phyloP scores from a whole-genome alignment of 2,329 filamentous ascomycete genomes.

The Ilyonectria mors-panacis region DNA sequence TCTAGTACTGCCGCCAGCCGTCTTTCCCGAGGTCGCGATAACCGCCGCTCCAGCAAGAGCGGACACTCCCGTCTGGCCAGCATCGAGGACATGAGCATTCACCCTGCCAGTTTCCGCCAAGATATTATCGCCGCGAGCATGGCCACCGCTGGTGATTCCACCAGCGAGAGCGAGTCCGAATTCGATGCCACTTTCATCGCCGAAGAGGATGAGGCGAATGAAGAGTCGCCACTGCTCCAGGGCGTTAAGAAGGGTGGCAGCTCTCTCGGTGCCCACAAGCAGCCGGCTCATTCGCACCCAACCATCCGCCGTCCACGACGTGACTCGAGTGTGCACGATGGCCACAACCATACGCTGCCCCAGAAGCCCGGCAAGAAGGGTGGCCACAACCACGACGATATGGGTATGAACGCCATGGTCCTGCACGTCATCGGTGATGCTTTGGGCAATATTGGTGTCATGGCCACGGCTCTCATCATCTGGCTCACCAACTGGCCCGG shows the following conservation, averaged over 20 bases:
- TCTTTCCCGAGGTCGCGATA: conserved; percentile 57
- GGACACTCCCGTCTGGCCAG: conserved; percentile 73
- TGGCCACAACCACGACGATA: conserved; percentile 85
- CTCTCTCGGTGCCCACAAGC: conserved; percentile 43
- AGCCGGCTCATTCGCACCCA: conserved; percentile 40
- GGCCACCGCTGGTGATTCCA: conserved; percentile 64
- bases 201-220: conserved; percentile 60
- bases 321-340: conserved; percentile 73
- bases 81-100: conserved; percentile 83
- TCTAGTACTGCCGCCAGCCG: conserved; percentile 50
- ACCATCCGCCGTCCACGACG: conserved; percentile 52
- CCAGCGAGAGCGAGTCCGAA: conserved; percentile 69
- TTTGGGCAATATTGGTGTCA: conserved; percentile 89
- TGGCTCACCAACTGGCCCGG: conserved; percentile 89
- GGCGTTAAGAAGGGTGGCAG: conserved; percentile 51
- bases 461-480: conserved; percentile 86
- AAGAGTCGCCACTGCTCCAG: conserved; percentile 65
- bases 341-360: conserved; percentile 87
- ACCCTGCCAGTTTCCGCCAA: conserved; percentile 91
- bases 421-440: conserved; percentile 86
- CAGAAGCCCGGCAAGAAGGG: conserved; percentile 72
- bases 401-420: conserved; percentile 94
- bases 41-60: conserved; percentile 63
- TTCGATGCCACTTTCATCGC: conserved; percentile 60
- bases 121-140: conserved; percentile 91